A percentile compares a stretch with the other conserved stretches of the same genome.
phyloP scores from a whole-genome alignment of 768 basidiomycete species.

The Paxillus rubicundulus region DNA sequence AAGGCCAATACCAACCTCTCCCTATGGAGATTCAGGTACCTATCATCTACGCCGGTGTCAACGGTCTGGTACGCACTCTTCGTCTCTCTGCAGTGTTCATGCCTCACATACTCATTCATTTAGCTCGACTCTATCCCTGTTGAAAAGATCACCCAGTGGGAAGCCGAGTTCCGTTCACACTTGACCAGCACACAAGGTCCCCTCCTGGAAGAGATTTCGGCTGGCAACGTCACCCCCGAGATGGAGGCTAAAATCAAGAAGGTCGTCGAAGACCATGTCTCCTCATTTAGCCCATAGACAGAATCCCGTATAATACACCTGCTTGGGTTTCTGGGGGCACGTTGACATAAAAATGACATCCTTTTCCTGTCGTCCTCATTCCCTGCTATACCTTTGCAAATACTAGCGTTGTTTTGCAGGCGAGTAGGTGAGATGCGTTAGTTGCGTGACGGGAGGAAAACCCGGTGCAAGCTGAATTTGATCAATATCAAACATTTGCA shows the following conservation, averaged over 20 bases:
- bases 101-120: constrained; percentile 2
- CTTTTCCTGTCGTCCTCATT: constrained; percentile 17
- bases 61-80: constrained; percentile 77
- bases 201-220: constrained; percentile 82
- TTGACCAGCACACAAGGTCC: constrained; percentile 67
- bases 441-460: neutral
- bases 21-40: constrained; percentile 96
- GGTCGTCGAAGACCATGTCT: constrained; percentile 86
- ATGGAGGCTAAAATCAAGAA: constrained; percentile 95
- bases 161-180: constrained; percentile 88
- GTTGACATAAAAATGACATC: constrained; percentile 19
- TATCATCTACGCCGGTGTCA: constrained; percentile 99
- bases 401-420: constrained; percentile 28
- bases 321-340: constrained; percentile 15
- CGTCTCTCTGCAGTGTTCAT: neutral
- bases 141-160: constrained; percentile 91
- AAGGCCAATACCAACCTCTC: constrained; percentile 96
- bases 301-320: constrained; percentile 11
- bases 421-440: neutral
- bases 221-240: constrained; percentile 82
- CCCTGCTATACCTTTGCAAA: constrained; percentile 27
- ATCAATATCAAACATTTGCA: neutral
- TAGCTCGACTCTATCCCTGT: constrained; percentile 94
- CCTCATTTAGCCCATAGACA: constrained; percentile 67
- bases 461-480: neutral